phyloP scores from a whole-genome alignment of 1,284 basidiomycete species.

The Apiotrichum sp. region DNA sequence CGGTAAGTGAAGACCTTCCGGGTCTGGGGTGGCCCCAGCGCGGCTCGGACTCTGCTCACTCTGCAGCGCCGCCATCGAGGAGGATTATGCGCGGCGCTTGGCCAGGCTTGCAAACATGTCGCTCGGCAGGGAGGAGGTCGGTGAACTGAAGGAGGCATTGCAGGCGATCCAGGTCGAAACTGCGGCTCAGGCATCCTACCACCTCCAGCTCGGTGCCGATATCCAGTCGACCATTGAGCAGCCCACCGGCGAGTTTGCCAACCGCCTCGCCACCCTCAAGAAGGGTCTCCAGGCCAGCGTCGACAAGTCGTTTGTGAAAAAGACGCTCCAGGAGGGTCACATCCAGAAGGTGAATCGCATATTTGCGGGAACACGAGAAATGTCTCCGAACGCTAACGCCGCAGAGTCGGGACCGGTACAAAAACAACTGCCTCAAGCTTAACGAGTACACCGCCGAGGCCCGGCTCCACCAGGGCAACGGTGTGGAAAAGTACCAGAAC shows the following conservation, averaged over 20 bases:
- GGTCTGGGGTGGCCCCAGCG: too few species aligned
- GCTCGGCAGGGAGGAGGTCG: conserved; percentile 84
- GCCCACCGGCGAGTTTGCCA: conserved; percentile 59
- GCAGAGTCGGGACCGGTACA: conserved; percentile 84
- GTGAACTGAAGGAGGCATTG: conserved; percentile 70
- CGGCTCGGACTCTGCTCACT: neutral
- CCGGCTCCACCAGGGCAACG: conserved; percentile 85
- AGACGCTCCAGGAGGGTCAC: conserved; percentile 73
- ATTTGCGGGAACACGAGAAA: too few species aligned
- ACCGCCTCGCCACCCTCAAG: conserved; percentile 67
- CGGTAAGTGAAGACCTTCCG: conserved; percentile 52
- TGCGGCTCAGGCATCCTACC: conserved; percentile 58
- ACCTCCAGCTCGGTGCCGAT: conserved; percentile 63
- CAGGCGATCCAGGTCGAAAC: conserved; percentile 77
- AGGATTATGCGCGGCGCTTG: conserved; percentile 88
- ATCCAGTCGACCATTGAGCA: conserved; percentile 71
- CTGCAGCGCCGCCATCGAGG: conserved; percentile 58
- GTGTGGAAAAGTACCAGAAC: conserved; percentile 79
- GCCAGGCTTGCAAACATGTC: conserved; percentile 70
- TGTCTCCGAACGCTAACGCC: neutral
- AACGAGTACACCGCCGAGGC: conserved; percentile 93
- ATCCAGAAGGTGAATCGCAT: conserved; percentile 57
- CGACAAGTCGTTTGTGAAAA: conserved; percentile 82
- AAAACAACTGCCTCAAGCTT: conserved; percentile 86
- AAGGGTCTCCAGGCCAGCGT: conserved; percentile 59